Evolutionary conservation across 257 asterid genomes (phyloP).

Genomic region (Petunia secreta): DNA sequence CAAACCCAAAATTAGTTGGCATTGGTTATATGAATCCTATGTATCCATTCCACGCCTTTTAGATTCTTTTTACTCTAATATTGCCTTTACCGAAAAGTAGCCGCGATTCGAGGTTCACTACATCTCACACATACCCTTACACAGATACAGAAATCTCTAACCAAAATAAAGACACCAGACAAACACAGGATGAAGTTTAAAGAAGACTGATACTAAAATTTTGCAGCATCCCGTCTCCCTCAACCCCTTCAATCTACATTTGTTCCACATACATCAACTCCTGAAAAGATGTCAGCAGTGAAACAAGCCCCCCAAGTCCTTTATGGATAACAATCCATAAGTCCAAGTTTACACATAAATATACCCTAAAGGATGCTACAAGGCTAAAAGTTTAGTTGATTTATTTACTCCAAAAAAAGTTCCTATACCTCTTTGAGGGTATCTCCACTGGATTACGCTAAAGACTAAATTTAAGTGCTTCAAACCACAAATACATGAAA

Average conservation of each 20-base stretch:
- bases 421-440: background rate
- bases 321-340: background rate
- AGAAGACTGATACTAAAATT: background rate
- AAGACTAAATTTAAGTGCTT: background rate
- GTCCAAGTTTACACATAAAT: background rate
- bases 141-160: background rate
- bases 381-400: background rate
- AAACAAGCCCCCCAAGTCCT: background rate
- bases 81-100: background rate
- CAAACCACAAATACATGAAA: background rate
- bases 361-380: background rate
- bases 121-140: background rate
- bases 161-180: background rate
- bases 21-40: background rate
- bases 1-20: background rate
- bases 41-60: background rate
- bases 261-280: background rate
- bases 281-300: background rate
- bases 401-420: background rate
- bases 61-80: background rate
- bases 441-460: background rate
- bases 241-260: background rate
- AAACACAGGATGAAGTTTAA: background rate
- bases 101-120: background rate
- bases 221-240: background rate